phyloP scores from a whole-genome alignment of 768 basidiomycete genomes.

The Jaapia argillacea region DNA sequence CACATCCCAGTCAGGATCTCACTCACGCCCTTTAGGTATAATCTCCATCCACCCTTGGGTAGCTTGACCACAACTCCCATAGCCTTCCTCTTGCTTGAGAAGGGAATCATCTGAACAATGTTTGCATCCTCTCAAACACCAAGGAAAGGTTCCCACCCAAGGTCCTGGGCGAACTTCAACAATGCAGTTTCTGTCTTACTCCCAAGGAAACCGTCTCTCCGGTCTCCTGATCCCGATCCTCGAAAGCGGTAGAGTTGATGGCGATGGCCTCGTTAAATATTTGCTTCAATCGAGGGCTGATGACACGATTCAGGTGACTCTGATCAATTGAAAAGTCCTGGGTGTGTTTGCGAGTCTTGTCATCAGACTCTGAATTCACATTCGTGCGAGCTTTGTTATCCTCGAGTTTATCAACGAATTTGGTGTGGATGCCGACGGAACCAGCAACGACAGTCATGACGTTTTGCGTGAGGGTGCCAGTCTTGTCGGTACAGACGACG shows the following conservation, averaged over 20 bases:
- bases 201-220: slow-evolving; percentile 66
- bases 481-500: slow-evolving; percentile 93
- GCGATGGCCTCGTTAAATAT: slow-evolving; percentile 83
- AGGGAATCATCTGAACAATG: slow-evolving; percentile 84
- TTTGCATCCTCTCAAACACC: slow-evolving; percentile 47
- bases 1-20: slow-evolving; percentile 85
- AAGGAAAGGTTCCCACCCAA: slow-evolving; percentile 68
- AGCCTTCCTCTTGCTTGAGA: slow-evolving; percentile 87
- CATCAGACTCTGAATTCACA: slow-evolving; percentile 41
- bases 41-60: slow-evolving; percentile 42
- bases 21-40: slow-evolving; percentile 88
- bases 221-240: slow-evolving; percentile 59
- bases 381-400: slow-evolving; percentile 67
- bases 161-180: slow-evolving; percentile 73
- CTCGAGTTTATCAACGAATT: slow-evolving; percentile 76
- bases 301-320: slow-evolving; percentile 48
- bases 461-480: slow-evolving; percentile 94
- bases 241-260: slow-evolving; percentile 94
- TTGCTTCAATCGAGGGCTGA: slow-evolving; percentile 48
- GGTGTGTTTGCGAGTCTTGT: slow-evolving; percentile 31
- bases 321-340: slow-evolving; percentile 87
- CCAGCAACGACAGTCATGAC: slow-evolving; percentile 95
- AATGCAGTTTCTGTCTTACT: slow-evolving; percentile 95
- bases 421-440: slow-evolving; percentile 87
- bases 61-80: slow-evolving; percentile 85